Base-by-base conservation (phyloP, 2,329 filamentous ascomycete species). In the Epichloe elymi region DNA sequence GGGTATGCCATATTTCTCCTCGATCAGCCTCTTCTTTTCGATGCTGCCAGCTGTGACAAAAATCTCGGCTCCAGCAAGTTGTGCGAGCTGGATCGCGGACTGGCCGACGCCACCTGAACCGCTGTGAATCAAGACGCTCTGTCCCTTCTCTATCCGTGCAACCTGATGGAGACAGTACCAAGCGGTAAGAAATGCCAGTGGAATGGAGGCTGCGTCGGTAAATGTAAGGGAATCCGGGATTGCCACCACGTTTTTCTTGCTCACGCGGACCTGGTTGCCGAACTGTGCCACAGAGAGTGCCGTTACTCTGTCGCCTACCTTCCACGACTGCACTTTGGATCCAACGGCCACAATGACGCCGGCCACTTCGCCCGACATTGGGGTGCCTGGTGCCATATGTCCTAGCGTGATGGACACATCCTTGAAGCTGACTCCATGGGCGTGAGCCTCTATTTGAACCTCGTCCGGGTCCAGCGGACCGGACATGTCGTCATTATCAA, bases 21-120 rank as follows among this genome's bases (percentile, higher is more conserved):
- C 60, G 5, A 75, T 56, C 3, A 70, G 56, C 5, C 65, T 54
- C 49, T 66, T 67, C 59, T 58, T 60, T 36, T 67, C 67, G 1
- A 57, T 49, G 15, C 59, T 67, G 7, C 67, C 61, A 6, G 70
- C 70, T 0, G 73, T 74, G 0, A 62, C 66, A 51, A 68, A 74
- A 0, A 76, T 60, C 4, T 67, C 60, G 2, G 70, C 69, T 0
- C 66, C 67, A 15, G 63, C 51, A 59, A 63, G 62, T 48, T 66
- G 64, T 0, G 65, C 65, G 3, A 71, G 54, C 53, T 61, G 59
- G 38, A 71, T 66, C 33, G 66, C 68, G 0, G 67, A 66, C 51
- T 69, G 68, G 2, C 68, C 69, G 4, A 70, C 63, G 20, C 63
- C 65, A 1, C 65, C 68, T 4, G 65, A 60, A 0, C 64, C 69